phyloP scores from a whole-genome alignment of 2,329 filamentous ascomycete genomes.

The Penicillium sumatraense region DNA sequence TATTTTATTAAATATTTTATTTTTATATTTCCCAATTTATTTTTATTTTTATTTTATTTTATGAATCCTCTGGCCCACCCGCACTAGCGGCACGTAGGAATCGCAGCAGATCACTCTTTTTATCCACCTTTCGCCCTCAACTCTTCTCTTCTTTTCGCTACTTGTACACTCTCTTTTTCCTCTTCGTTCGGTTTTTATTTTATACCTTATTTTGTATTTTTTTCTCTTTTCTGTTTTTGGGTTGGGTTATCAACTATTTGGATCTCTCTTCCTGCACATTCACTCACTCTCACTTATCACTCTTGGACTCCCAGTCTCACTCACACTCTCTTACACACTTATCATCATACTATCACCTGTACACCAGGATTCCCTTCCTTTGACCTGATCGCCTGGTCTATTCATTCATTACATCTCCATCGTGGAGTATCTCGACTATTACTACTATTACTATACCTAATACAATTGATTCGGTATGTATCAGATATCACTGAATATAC shows the following conservation, averaged over 20 bases:
- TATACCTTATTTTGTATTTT: constrained; percentile 32
- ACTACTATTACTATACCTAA: constrained; percentile 7
- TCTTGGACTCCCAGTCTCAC: constrained; percentile 41
- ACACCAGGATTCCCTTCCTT: constrained; percentile 5
- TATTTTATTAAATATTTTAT: not conserved
- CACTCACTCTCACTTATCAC: constrained; percentile 27
- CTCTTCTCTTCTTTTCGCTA: constrained; percentile 34
- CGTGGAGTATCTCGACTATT: not conserved
- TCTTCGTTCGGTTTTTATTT: constrained; percentile 31
- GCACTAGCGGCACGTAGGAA: constrained; percentile 35
- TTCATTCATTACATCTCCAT: not conserved
- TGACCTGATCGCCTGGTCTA: constrained; percentile 1
- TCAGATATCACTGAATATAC: not conserved
- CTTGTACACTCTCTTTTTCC: constrained; percentile 31
- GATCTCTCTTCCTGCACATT: constrained; percentile 32
- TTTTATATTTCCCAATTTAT: not conserved
- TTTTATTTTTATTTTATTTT: constrained; percentile 8
- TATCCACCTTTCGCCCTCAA: constrained; percentile 38
- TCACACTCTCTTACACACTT: constrained; percentile 26
- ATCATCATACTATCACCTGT: not conserved
- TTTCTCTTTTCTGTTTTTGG: constrained; percentile 26
- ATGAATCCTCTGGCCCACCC: constrained; percentile 31
- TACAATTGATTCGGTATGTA: constrained; percentile 11
- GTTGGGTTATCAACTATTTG: constrained; percentile 28
- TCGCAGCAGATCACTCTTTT: constrained; percentile 45